phyloP scores from a whole-genome alignment of 2,329 filamentous ascomycete genomes.

The Phyllosticta paracitricarpa region DNA sequence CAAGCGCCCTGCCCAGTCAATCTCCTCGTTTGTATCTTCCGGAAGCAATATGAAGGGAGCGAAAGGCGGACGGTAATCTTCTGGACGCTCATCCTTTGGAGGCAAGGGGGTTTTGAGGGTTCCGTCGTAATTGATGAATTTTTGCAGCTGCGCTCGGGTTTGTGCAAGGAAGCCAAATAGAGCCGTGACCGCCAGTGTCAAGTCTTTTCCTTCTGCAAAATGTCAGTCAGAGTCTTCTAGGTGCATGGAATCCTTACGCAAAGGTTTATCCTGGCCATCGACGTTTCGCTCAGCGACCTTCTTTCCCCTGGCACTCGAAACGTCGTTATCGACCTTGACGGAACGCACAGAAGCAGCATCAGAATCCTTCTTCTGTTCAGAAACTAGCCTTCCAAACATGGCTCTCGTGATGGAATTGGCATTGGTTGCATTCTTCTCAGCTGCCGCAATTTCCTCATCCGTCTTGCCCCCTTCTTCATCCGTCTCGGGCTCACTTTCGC shows the following conservation, averaged over 20 bases:
- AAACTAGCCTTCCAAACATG: constrained; percentile 39
- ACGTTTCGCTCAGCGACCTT: constrained; percentile 30
- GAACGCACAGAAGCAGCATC: constrained; percentile 51
- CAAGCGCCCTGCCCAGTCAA: constrained; percentile 61
- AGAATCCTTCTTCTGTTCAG: constrained; percentile 37
- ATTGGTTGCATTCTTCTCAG: constrained; percentile 18
- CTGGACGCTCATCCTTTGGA: constrained; percentile 27
- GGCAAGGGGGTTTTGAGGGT: constrained; percentile 48
- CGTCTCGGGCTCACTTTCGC: constrained; percentile 21
- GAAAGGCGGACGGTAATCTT: constrained; percentile 31
- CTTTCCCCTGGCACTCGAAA: constrained; percentile 42
- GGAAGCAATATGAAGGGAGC: constrained; percentile 30
- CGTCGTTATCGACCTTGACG: constrained; percentile 46
- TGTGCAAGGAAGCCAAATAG: constrained; percentile 83
- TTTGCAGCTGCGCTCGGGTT: constrained; percentile 57
- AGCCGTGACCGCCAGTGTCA: constrained; percentile 70
- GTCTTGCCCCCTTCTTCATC: constrained; percentile 16
- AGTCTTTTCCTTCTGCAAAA: constrained; percentile 62
- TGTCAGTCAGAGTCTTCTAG: not conserved
- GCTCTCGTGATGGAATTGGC: constrained; percentile 19
- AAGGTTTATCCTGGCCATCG: constrained; percentile 37
- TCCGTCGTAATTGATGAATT: constrained; percentile 50
- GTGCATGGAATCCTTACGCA: constrained; percentile 12
- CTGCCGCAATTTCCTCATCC: constrained; percentile 5
- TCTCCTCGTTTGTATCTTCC: constrained; percentile 24